Evolutionary conservation across 2,329 filamentous ascomycete species (phyloP).

Genomic region (Phaeophleospora eucalypticola): DNA sequence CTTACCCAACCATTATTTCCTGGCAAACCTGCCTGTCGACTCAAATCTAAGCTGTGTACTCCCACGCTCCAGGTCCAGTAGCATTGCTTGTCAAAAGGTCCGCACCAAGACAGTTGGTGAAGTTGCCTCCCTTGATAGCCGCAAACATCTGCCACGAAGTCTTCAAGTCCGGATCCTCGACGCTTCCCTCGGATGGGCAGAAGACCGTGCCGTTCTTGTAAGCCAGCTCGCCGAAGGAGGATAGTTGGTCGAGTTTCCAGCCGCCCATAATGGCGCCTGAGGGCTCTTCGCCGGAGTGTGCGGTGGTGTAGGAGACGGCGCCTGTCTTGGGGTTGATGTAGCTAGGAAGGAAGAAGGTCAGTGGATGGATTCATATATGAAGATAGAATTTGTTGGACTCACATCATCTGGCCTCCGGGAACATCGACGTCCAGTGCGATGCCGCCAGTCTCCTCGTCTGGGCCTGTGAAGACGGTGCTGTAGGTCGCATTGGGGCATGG

Average conservation of each 20-base stretch:
- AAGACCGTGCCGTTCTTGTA: conserved; percentile 5
- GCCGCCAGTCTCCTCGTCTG: conserved; percentile 7
- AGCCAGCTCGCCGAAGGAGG: conserved; percentile 4
- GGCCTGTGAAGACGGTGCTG: conserved; percentile 16
- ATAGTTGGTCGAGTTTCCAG: conserved; percentile 18
- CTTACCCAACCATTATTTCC: neutral
- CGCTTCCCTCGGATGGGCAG: conserved; percentile 3
- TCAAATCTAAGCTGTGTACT: conserved; percentile 2
- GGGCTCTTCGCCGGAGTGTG: conserved; percentile 28
- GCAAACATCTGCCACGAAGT: conserved; percentile 9
- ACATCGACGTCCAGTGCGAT: conserved; percentile 25
- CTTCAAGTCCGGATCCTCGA: neutral
- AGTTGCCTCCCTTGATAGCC: neutral
- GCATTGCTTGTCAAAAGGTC: conserved; percentile 6
- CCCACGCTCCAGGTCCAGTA: conserved; percentile 7
- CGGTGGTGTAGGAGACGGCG: conserved; percentile 27
- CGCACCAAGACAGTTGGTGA: conserved; percentile 6
- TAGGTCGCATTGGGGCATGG: conserved; percentile 25
- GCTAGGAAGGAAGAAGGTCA: conserved; percentile 4
- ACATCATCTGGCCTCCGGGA: conserved; percentile 30
- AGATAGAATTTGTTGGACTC: no score
- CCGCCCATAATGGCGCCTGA: conserved; percentile 23
- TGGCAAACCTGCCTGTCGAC: neutral
- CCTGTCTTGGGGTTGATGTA: conserved; percentile 31
- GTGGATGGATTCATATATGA: neutral